A percentile compares a stretch with the other conserved stretches of the same genome.
These are phyloP conservation scores for Beauveria caledonica DNA, from an alignment of 2,329 filamentous ascomycete genomes.

Conservation along the genomic window DNA sequence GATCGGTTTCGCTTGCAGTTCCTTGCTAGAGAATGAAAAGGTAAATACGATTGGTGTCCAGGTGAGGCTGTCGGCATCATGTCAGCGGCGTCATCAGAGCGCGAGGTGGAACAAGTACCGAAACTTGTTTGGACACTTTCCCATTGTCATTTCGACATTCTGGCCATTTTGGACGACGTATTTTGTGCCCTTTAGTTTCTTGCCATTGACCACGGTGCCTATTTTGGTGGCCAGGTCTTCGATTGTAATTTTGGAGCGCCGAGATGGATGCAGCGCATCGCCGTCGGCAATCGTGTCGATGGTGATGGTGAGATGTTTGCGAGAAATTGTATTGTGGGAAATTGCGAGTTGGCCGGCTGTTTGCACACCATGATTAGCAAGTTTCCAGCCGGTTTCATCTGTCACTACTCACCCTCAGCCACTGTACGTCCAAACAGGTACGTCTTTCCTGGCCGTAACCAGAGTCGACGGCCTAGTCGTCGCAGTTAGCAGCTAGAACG, in stretches of 20 bases:
- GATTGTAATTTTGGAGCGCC: constrained; percentile 62
- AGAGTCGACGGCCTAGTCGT: constrained; percentile 47
- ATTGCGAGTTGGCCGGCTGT: constrained; percentile 61
- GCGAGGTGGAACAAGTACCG: constrained; percentile 30
- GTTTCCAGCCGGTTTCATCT: no score
- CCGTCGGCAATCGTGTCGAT: constrained; percentile 57
- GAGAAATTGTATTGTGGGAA: constrained; percentile 73
- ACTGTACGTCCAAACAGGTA: constrained; percentile 79
- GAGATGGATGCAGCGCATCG: constrained; percentile 56
- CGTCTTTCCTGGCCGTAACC: constrained; percentile 77
- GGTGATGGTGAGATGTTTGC: constrained; percentile 75
- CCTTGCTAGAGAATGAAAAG: constrained; percentile 67
- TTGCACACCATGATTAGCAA: not conserved
- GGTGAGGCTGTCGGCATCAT: constrained; percentile 45
- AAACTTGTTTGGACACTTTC: constrained; percentile 58
- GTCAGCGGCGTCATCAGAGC: not conserved
- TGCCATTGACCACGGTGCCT: constrained; percentile 71
- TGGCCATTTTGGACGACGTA: constrained; percentile 43
- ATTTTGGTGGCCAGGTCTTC: constrained; percentile 78
- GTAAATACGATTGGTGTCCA: constrained; percentile 79
- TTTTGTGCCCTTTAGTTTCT: constrained; percentile 56
- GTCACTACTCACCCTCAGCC: constrained; percentile 46
- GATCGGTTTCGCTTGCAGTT: constrained; percentile 59
- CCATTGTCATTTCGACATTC: constrained; percentile 61
- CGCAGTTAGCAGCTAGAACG: constrained; percentile 8